A percentile compares a stretch with the other conserved stretches of the same genome.
Evolutionary conservation across 2,329 filamentous ascomycete genomes (phyloP).

Genomic region (Aspergillus jensenii): DNA sequence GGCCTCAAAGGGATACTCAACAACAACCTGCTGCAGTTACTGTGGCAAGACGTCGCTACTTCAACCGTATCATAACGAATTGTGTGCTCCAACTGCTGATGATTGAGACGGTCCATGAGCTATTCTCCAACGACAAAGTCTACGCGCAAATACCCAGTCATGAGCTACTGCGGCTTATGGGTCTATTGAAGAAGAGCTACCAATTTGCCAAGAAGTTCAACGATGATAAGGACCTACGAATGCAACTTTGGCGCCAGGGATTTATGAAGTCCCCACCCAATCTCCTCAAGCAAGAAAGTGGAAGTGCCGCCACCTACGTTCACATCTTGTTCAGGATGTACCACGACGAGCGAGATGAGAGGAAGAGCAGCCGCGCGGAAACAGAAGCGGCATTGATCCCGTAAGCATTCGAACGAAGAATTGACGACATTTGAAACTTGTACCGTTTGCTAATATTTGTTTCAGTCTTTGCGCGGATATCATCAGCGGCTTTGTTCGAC

Average conservation of each 20-base stretch:
- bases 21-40: slow-evolving; percentile 91
- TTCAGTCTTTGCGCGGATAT: slow-evolving; percentile 83
- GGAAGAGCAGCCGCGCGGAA: slow-evolving; percentile 73
- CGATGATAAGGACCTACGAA: slow-evolving; percentile 91
- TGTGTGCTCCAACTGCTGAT: slow-evolving; percentile 97
- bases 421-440: background rate
- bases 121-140: slow-evolving; percentile 95
- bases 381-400: slow-evolving; percentile 92
- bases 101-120: slow-evolving; percentile 98
- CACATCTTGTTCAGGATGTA: slow-evolving; percentile 98
- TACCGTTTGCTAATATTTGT: slow-evolving; percentile 20
- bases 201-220: slow-evolving; percentile 98
- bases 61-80: slow-evolving; percentile 98
- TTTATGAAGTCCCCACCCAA: slow-evolving; percentile 99
- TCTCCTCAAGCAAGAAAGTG: slow-evolving; percentile 92
- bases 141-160: slow-evolving; percentile 89
- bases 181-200: slow-evolving; percentile 90
- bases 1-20: slow-evolving; percentile 71
- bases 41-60: slow-evolving; percentile 87
- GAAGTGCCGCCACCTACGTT: slow-evolving; percentile 90
- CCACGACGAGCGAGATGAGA: slow-evolving; percentile 79
- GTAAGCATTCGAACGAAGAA: slow-evolving; percentile 36
- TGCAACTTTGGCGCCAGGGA: slow-evolving; percentile 91
- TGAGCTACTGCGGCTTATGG: slow-evolving; percentile 90
- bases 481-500: slow-evolving; percentile 75